Evolutionary conservation across 1,284 basidiomycete species (phyloP).

Genomic region (Boletus mariae): DNA sequence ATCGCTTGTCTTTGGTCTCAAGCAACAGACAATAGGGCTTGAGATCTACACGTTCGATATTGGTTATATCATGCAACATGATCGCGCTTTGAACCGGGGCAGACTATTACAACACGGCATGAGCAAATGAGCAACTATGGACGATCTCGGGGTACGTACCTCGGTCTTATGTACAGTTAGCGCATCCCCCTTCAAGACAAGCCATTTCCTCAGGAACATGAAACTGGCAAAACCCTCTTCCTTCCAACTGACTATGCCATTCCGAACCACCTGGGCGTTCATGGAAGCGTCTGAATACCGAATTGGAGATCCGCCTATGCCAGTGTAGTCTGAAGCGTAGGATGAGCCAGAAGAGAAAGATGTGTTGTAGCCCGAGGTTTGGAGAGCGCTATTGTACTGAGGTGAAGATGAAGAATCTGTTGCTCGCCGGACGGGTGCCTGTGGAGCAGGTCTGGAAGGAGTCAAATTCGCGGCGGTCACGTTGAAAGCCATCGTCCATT

Average conservation of each 20-base stretch:
- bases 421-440: conserved; percentile 52
- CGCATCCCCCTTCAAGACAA: conserved; percentile 80
- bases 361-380: conserved; percentile 53
- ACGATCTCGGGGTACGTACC: conserved; percentile 45
- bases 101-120: conserved; percentile 38
- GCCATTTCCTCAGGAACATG: conserved; percentile 91
- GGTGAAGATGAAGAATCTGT: conserved; percentile 37
- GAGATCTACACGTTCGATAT: conserved; percentile 87
- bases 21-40: conserved; percentile 90
- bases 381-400: conserved; percentile 40
- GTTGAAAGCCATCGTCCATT: conserved; percentile 44
- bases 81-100: conserved; percentile 67
- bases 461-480: conserved; percentile 48
- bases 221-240: conserved; percentile 89
- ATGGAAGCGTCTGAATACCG: conserved; percentile 45
- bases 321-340: conserved; percentile 59
- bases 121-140: conserved; percentile 2
- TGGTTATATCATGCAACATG: conserved; percentile 74
- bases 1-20: conserved; percentile 79
- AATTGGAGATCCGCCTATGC: conserved; percentile 74
- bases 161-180: conserved; percentile 91
- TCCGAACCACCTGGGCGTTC: conserved; percentile 50
- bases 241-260: conserved; percentile 77
- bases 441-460: conserved; percentile 62
- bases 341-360: conserved; percentile 60